Percentiles rank a stretch among this genome's conserved stretches.
These are phyloP conservation scores for Yamadazyma diospyri DNA, from an alignment of 1,139 yeast species.

Conservation along the genomic window DNA sequence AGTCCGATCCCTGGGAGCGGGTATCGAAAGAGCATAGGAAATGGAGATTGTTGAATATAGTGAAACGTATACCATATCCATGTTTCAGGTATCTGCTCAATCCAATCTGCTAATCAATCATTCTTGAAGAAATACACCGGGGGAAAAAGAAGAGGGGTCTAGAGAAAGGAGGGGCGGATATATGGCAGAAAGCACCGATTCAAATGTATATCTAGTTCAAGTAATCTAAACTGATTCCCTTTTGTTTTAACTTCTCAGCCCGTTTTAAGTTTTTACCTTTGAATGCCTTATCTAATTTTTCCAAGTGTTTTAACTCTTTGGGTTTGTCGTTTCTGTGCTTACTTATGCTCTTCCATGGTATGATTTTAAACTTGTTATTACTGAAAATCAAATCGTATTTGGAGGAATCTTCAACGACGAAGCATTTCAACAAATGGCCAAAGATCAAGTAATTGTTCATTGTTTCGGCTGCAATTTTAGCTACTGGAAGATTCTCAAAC, in stretches of 20 bases:
- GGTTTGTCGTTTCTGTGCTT: conserved; percentile 54
- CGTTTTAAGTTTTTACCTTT: conserved; percentile 42
- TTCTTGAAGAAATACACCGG: too few species aligned
- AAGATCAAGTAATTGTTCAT: conserved; percentile 91
- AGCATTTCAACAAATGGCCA: conserved; percentile 78
- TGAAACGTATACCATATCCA: too few species aligned
- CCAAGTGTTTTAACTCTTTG: conserved; percentile 59
- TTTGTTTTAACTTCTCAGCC: conserved; percentile 44
- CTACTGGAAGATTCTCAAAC: conserved; percentile 70
- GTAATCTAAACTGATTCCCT: conserved; percentile 52
- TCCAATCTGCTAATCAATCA: too few species aligned
- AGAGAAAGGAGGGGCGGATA: too few species aligned
- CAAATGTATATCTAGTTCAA: too few species aligned
- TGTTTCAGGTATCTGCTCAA: too few species aligned
- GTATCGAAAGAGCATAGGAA: too few species aligned
- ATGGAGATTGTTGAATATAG: too few species aligned
- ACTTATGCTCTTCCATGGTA: conserved; percentile 60
- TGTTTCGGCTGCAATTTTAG: conserved; percentile 85
- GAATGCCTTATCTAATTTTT: conserved; percentile 41
- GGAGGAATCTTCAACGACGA: conserved; percentile 47
- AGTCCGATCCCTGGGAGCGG: too few species aligned
- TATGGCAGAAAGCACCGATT: too few species aligned
- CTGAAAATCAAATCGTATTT: conserved; percentile 54
- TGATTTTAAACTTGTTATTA: conserved; percentile 53
- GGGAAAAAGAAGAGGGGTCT: too few species aligned